Percentiles rank a stretch among this genome's conserved stretches.
Conservation (phyloP, 352 stramenopile species). For the Phytopythium kandeliae region DNA sequence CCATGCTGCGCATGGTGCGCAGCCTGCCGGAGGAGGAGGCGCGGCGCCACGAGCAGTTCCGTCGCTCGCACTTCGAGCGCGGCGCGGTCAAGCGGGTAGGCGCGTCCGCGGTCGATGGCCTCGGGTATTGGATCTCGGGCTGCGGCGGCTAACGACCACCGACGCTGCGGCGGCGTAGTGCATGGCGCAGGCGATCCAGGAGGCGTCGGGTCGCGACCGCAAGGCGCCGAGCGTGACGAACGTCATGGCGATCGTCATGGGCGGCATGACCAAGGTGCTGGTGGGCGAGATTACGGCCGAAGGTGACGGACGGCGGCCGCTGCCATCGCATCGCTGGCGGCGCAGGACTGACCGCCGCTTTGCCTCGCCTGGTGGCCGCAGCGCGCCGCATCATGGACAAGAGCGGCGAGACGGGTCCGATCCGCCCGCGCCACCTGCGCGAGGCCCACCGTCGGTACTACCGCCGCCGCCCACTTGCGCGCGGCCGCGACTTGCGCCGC, state of each 20-base stretch:
- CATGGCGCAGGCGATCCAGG: slow-evolving; percentile 73
- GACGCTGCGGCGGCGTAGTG: slow-evolving; percentile 22
- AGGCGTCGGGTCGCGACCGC: slow-evolving; percentile 49
- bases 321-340: no score
- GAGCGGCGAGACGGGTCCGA: slow-evolving; percentile 68
- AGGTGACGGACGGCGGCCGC: no score
- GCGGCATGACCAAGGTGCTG: slow-evolving; percentile 84
- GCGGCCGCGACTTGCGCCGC: slow-evolving; percentile 51
- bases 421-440: slow-evolving; percentile 65
- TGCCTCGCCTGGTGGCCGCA: no score
- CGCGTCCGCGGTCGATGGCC: not conserved
- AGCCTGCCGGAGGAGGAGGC: slow-evolving; percentile 57
- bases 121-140: no score
- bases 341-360: no score
- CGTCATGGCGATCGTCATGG: slow-evolving; percentile 87
- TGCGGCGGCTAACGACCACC: not conserved
- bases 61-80: slow-evolving; percentile 79
- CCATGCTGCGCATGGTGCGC: slow-evolving; percentile 75
- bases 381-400: slow-evolving; percentile 77
- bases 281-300: slow-evolving; percentile 73
- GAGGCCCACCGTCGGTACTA: slow-evolving; percentile 85
- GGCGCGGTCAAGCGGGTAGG: slow-evolving; percentile 70
- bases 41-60: slow-evolving; percentile 75
- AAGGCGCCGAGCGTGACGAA: slow-evolving; percentile 59
- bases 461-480: slow-evolving; percentile 56